Evolutionary conservation across 768 basidiomycete species (phyloP).

Genomic region (Leccinum boreale): DNA sequence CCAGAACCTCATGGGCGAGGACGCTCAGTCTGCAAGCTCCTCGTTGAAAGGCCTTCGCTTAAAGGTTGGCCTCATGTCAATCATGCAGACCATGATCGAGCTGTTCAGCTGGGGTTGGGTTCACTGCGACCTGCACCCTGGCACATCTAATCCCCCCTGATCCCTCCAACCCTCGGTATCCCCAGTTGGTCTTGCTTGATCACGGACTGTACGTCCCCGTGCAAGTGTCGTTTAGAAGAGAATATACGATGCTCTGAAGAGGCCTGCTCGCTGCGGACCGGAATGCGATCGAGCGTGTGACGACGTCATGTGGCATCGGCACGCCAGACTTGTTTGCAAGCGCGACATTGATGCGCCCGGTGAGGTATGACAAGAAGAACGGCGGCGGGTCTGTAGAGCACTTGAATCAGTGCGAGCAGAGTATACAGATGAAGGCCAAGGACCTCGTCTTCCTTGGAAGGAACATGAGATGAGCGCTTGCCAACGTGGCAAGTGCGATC

Average conservation of each 20-base stretch:
- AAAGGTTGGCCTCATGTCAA: constrained; percentile 61
- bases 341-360: no score
- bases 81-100: constrained; percentile 87
- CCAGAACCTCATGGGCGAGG: constrained; percentile 55
- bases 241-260: no score
- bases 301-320: no score
- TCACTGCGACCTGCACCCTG: constrained; percentile 75
- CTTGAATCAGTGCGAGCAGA: constrained; percentile 66
- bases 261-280: no score
- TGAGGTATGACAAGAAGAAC: no score
- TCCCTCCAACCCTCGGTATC: constrained; percentile 5
- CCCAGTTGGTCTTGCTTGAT: no score
- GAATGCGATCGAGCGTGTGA: no score
- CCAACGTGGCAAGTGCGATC: background rate
- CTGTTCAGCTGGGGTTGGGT: constrained; percentile 92
- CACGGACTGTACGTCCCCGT: no score
- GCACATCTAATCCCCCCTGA: constrained; percentile 67
- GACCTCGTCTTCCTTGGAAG: no score
- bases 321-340: no score
- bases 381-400: no score
- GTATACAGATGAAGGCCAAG: constrained; percentile 62
- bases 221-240: no score
- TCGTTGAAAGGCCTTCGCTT: constrained; percentile 23
- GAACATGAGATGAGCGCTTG: constrained; percentile 57
- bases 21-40: background rate